Conservation (phyloP, 2,329 filamentous ascomycete species). For the Pyricularia sp. region DNA sequence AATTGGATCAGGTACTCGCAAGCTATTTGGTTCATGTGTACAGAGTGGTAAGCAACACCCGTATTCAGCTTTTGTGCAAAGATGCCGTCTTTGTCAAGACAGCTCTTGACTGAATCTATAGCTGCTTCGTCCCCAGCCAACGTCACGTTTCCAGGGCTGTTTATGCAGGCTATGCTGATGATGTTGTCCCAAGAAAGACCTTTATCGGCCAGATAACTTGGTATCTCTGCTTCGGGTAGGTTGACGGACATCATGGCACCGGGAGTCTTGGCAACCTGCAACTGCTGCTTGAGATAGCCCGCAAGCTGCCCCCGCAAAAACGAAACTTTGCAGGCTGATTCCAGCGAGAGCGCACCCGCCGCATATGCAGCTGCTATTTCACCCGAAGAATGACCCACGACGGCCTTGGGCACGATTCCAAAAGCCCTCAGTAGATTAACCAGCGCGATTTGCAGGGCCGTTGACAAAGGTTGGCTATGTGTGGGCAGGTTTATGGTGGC, state of each 20-base stretch:
- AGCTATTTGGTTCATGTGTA: conserved; percentile 15
- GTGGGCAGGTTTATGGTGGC: not conserved
- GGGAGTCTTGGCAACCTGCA: not conserved
- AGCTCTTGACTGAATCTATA: not conserved
- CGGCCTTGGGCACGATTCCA: conserved; percentile 9
- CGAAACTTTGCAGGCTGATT: conserved; percentile 12
- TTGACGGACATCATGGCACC: conserved; percentile 37
- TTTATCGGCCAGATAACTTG: conserved; percentile 17
- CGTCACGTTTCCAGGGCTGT: conserved; percentile 26
- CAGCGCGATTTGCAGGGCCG: conserved; percentile 32
- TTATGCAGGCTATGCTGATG: conserved; percentile 21
- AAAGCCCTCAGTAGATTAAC: conserved; percentile 17
- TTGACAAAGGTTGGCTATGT: conserved; percentile 26
- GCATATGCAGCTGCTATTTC: conserved; percentile 18
- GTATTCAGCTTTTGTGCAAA: conserved; percentile 15
- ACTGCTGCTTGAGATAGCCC: not conserved
- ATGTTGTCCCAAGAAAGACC: conserved; percentile 10
- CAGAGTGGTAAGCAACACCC: conserved; percentile 23
- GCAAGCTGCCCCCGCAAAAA: conserved; percentile 11
- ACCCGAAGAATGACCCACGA: conserved; percentile 15
- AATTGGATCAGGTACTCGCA: conserved; percentile 13
- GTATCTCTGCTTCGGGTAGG: conserved; percentile 18
- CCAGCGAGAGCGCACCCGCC: conserved; percentile 9
- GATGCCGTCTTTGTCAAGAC: not conserved
- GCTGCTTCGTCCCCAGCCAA: conserved; percentile 18